Base-by-base conservation (phyloP, 2,329 filamentous ascomycete genomes). In the Aspergillus ochraceus region DNA sequence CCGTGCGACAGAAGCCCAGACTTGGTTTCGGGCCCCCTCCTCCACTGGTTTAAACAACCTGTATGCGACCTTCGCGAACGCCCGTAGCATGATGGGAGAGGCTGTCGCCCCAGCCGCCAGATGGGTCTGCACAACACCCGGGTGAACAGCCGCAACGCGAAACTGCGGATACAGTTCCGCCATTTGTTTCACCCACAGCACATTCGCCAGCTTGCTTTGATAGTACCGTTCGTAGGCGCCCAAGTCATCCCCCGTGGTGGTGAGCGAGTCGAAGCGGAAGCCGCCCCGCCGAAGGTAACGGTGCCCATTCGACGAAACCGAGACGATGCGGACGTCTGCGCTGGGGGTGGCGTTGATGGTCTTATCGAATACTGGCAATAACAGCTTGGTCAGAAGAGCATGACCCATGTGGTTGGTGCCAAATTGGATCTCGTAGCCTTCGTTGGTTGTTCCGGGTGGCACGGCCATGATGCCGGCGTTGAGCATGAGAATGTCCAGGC, bases 331-430 rank as follows among this genome's bases (percentile, higher is more conserved):
- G 6, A 82, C 81, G 55, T 82, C 80, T 3, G 74, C 66, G 14
- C 66, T 68, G 24, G 54, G 19, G 5, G 79, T 77, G 0, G 81
- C 82, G 14, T 72, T 62, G 12, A 79, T 77, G 0, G 81, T 82
- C 17, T 72, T 62, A 10, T 76, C 70, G 52, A 84, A 66, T 0
- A 68, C 71, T 1, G 79, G 80, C 1, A 82, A 66, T 0, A 84
- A 74, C 2, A 81, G 71, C 42, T 78, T 79, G 9, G 76, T 81
- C 12, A 83, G 65, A 0, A 83, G 72, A 3, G 80, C 79, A 61
- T 82, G 81, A n/a, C 80, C 82, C 61, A 83, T 70, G 70, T 83
- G 78, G 63, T 84, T 83, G 10, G 78, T 82, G 32, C 79, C 82
- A 58, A 83, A 79, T 54, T 83, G 80, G 32, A 79, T 74, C 66